phyloP scores from a whole-genome alignment of 1,284 basidiomycete species.

The Ganoderma sinense region DNA sequence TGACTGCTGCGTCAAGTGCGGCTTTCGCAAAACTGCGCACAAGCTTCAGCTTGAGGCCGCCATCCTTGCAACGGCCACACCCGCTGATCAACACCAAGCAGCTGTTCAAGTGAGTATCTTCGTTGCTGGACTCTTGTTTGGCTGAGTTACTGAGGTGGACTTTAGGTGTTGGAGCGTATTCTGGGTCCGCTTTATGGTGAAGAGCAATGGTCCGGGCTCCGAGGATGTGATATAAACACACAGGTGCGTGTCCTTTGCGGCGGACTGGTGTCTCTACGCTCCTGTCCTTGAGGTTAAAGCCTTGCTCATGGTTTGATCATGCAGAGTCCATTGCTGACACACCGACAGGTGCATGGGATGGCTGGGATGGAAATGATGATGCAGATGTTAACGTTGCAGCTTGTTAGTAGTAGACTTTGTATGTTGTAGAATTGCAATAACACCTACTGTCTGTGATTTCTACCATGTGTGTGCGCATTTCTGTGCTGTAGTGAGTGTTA shows the following conservation, averaged over 20 bases:
- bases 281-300: not conserved
- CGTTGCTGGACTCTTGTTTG: not conserved
- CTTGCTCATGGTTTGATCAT: not conserved
- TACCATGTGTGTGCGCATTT: no score
- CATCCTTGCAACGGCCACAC: constrained; percentile 59
- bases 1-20: constrained; percentile 83
- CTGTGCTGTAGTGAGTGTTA: no score
- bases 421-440: no score
- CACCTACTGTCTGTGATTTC: no score
- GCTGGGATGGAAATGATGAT: constrained; percentile 3
- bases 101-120: constrained; percentile 74
- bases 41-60: constrained; percentile 72
- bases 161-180: constrained; percentile 87
- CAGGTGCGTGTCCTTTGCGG: constrained; percentile 58
- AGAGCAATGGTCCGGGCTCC: constrained; percentile 64
- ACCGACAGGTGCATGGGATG: constrained; percentile 49
- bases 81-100: constrained; percentile 84
- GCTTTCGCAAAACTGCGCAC: constrained; percentile 71
- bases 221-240: constrained; percentile 78
- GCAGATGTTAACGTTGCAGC: constrained; percentile 40
- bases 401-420: no score
- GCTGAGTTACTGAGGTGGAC: not conserved
- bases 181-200: constrained; percentile 83
- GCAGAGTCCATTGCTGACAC: constrained; percentile 60
- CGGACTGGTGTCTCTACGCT: not conserved